These are phyloP conservation scores for Tetrahymena malaccensis DNA, from an alignment of 73 alveolate genomes.

Conservation along the genomic window DNA sequence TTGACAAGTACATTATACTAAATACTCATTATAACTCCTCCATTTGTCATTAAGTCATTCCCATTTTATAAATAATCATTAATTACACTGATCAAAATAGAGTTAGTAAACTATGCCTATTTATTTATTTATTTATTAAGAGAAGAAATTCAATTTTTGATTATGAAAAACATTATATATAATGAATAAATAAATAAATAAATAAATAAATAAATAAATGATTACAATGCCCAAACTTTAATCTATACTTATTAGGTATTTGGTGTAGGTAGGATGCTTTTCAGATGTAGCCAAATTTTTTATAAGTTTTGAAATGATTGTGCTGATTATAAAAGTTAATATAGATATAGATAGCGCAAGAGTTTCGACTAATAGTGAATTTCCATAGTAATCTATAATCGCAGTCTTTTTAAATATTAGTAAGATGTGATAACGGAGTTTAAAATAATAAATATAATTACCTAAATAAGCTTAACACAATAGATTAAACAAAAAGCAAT, in stretches of 20 bases:
- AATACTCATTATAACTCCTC: neutral
- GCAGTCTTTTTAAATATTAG: neutral
- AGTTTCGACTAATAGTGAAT: neutral
- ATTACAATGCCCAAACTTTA: neutral
- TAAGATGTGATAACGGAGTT: too few relatives aligned
- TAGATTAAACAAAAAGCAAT: neutral
- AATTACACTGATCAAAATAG: neutral
- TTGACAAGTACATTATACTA: neutral
- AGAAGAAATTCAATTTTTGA: too few relatives aligned
- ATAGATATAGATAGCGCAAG: neutral
- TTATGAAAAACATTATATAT: too few relatives aligned
- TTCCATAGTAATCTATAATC: neutral
- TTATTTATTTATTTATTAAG: too few relatives aligned
- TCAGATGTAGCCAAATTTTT: neutral
- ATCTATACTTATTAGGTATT: neutral
- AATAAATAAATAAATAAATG: too few relatives aligned
- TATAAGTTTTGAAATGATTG: neutral
- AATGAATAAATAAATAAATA: too few relatives aligned
- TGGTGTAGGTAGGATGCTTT: neutral
- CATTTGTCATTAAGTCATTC: neutral
- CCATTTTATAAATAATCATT: neutral
- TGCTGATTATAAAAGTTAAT: neutral
- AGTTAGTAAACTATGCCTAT: neutral
- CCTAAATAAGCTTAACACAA: neutral
- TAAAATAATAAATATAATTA: too few relatives aligned